Percentiles rank a stretch among this genome's conserved stretches.
These are phyloP conservation scores for Xylariales sp. DNA, from an alignment of 2,329 filamentous ascomycete genomes.

Conservation along the genomic window DNA sequence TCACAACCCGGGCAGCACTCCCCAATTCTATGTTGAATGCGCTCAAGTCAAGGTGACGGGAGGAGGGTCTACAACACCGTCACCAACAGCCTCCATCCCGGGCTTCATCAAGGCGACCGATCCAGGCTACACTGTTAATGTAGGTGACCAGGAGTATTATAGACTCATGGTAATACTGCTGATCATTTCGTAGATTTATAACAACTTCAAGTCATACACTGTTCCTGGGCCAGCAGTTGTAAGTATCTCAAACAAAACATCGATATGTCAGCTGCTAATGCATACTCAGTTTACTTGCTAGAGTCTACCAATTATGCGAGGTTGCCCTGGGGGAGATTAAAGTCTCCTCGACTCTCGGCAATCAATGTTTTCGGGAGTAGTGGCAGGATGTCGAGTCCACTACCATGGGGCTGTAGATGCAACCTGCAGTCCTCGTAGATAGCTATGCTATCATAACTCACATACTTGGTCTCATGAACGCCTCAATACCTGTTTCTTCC, in stretches of 20 bases:
- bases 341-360: no score
- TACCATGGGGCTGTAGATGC: no score
- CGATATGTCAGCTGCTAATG: not conserved
- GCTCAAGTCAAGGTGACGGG: slow-evolving; percentile 41
- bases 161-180: not conserved
- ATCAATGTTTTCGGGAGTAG: no score
- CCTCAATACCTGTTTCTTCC: no score
- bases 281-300: slow-evolving; percentile 3
- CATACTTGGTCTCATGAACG: no score
- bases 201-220: slow-evolving; percentile 9
- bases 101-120: slow-evolving; percentile 38
- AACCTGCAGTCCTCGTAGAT: no score
- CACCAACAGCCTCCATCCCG: slow-evolving; percentile 33
- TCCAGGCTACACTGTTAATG: slow-evolving; percentile 28
- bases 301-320: no score
- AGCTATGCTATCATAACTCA: no score
- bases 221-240: slow-evolving; percentile 5
- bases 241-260: no score
- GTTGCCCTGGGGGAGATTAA: no score
- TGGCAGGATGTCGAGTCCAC: no score
- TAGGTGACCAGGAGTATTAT: not conserved
- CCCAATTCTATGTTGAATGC: slow-evolving; percentile 44
- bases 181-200: not conserved
- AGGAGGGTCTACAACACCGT: slow-evolving; percentile 30
- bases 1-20: slow-evolving; percentile 45